Evolutionary conservation across 805 yeast species (phyloP), one percentile per base, ranked within the genome.

Genomic region (Starmerella sp.): DNA sequence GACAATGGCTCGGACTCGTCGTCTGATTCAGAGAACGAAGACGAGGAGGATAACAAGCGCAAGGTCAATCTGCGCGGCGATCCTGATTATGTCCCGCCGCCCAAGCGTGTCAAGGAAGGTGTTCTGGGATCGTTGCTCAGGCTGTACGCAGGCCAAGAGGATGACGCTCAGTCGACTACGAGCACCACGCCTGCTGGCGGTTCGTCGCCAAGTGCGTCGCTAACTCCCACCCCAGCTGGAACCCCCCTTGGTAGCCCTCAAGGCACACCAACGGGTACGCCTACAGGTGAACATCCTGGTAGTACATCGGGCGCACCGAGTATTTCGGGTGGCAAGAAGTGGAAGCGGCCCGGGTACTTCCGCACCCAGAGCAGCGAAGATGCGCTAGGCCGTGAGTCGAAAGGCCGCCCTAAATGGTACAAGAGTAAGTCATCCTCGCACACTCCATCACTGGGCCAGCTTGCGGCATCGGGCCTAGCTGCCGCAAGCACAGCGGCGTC

Each of bases 71-170:
- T 57, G 35, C 54, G 59, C 2, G 63, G 62, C n/a, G 62, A 69
- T 15, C 70, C 69, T 34, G 80, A 77, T 46, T 73, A 77, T 53
- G 76, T 81, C 1, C 77, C 83, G 0, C 80, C 84, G 6, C 85
- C 84, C 0, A 73, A 75, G 43, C 77, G 77, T 52, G 90, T 87
- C 11, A 84, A 84, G 61, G 89, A 89, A 30, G 96, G 97, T 68
- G 91, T 89, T 15, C 74, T 89, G 32, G 86, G 95, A 0, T 80
- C 91, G 1, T 74, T 89, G 58, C 73, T 89, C 59, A 77, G 81
- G 57, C 72, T 89, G 48, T 88, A 89, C 65, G 72, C 69, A 22
- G 69, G 65, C 31, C 63, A 59, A 28, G 63, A 66, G 13, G 62
- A 60, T 9, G 64, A 63, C 6, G 48, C 48, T 29, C 57, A 47